Conservation (phyloP, 768 basidiomycete genomes). For the Leccinum imitatum region DNA sequence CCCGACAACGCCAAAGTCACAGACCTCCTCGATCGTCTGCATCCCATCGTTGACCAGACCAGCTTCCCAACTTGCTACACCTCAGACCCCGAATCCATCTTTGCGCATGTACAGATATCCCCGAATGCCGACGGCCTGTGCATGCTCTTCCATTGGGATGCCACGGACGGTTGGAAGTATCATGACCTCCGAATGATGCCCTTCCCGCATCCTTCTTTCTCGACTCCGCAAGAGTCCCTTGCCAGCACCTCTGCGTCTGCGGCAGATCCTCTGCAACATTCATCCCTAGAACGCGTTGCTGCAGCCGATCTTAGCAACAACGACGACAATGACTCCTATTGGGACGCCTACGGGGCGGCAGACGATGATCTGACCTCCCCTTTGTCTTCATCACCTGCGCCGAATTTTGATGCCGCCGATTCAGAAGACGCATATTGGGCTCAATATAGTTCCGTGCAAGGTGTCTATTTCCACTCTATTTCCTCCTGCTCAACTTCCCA, state of each 20-base stretch:
- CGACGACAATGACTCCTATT: constrained; percentile 56
- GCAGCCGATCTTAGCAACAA: constrained; percentile 24
- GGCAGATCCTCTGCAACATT: neutral
- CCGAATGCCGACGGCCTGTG: constrained; percentile 42
- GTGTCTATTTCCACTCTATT: constrained; percentile 36
- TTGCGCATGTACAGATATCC: constrained; percentile 57
- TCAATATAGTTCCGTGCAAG: constrained; percentile 67
- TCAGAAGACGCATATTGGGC: constrained; percentile 75
- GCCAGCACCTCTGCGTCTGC: constrained; percentile 24
- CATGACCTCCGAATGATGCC: constrained; percentile 71
- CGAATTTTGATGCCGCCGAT: constrained; percentile 10
- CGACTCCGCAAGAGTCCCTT: constrained; percentile 28
- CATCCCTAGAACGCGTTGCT: constrained; percentile 1
- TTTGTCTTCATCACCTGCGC: constrained; percentile 20
- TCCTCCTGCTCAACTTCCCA: constrained; percentile 4
- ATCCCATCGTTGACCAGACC: constrained; percentile 27
- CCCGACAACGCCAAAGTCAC: constrained; percentile 35
- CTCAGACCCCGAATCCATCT: constrained; percentile 50
- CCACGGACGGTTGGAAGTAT: constrained; percentile 58
- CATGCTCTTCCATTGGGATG: constrained; percentile 70
- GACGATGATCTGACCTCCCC: constrained; percentile 30
- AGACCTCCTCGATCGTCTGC: constrained; percentile 44
- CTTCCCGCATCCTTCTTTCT: constrained; percentile 49
- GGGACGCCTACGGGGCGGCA: constrained; percentile 58
- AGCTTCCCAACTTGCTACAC: constrained; percentile 38